A percentile compares a stretch with the other conserved stretches of the same genome.
Evolutionary conservation across 2,329 filamentous ascomycete genomes (phyloP).

Genomic region (Clarireedia paspali): DNA sequence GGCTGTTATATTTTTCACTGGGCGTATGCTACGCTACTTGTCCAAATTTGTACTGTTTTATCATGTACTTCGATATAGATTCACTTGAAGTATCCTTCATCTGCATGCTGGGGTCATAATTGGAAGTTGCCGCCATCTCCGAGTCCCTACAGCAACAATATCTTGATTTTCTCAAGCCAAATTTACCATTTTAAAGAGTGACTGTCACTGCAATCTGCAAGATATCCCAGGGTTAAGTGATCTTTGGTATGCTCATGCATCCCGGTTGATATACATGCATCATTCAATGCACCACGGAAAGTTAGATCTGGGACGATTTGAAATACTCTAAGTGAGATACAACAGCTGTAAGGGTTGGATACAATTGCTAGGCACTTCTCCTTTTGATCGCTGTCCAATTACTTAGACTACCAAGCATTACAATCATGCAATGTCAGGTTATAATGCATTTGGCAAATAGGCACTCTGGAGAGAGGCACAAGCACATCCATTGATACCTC

Average conservation of each 20-base stretch:
- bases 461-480: too few species aligned
- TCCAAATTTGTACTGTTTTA: background rate
- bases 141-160: too few species aligned
- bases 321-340: background rate
- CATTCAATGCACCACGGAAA: background rate
- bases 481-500: too few species aligned
- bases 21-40: background rate
- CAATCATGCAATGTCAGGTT: background rate
- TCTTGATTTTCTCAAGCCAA: too few species aligned
- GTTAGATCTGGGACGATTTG: background rate
- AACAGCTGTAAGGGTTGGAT: background rate
- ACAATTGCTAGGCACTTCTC: too few species aligned
- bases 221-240: too few species aligned
- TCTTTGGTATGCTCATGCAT: too few species aligned
- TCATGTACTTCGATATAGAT: background rate
- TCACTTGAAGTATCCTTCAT: background rate
- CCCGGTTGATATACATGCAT: too few species aligned
- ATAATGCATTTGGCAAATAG: background rate
- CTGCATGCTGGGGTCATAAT: background rate
- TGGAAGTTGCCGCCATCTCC: background rate
- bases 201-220: too few species aligned
- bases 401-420: background rate
- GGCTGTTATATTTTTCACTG: background rate
- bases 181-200: too few species aligned
- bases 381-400: background rate